Evolutionary conservation across 768 basidiomycete species (phyloP), one percentile per base, ranked within the genome.

Genomic region (Leccinellum rugosiceps): DNA sequence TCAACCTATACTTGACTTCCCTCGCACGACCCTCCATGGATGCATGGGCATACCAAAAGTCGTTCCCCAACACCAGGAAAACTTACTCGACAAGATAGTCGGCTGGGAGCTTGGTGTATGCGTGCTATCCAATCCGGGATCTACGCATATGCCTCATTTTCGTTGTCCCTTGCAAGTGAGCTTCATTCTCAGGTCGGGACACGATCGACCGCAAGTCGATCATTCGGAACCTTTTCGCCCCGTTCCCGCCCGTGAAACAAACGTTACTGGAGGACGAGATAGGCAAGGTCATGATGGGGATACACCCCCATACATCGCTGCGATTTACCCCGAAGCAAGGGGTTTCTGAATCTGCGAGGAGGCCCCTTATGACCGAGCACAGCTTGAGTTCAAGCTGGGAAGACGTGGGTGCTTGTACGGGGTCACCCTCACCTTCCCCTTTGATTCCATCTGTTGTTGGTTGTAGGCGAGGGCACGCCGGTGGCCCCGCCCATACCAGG

Each of bases 11-110:
- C 65, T 69, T 81, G 1, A 64, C 85, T 25, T 86, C 92, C 1
- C 75, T 92, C 23, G 84, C 84, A 0, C 81, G 88, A 26, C 74
- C 78, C 1, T 86, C 80, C 7, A 65, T 80, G 56, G 85, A 89
- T 51, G 90, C 90, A 4, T 93, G 90, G 91, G 76, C 78, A 54
- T 92, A 82, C 65, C 84, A 89, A 60, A 78, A 86, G 17, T 83
- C 84, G 0, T 91, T 91, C 64, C 78, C 77, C 34, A 87, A 78
- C 26, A 81, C 78, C 25, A 81, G 87, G 2, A 76, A 14, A 76
- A 82, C 45, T 69, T 92, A 11, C 71, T 88, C 17, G 72, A 73
- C 52, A 86, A 83, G 62, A 71, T 90, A 17, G 65, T 91, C 3
- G 80, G 81, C 52, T 90, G 86, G 86, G 82, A 80, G 63, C 74